phyloP scores from a whole-genome alignment of 352 stramenopile genomes.

The Phytophthora boehmeriae region DNA sequence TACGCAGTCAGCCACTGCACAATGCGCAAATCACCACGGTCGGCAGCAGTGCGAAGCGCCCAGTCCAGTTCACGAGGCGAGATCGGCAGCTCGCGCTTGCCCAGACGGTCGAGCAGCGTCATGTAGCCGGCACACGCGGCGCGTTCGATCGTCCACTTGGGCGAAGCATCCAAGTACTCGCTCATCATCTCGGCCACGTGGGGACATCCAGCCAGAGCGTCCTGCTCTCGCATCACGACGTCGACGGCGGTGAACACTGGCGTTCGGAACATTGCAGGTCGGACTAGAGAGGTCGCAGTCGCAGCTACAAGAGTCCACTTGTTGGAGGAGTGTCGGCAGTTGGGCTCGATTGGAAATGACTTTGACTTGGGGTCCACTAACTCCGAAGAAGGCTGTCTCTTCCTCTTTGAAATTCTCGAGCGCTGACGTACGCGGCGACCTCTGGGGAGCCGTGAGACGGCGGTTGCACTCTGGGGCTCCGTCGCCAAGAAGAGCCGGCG shows the following conservation, averaged over 20 bases:
- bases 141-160: slow-evolving; percentile 61
- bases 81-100: slow-evolving; percentile 40
- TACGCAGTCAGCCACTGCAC: slow-evolving; percentile 73
- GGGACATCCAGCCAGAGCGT: slow-evolving; percentile 50
- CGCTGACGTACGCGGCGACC: slow-evolving; percentile 36
- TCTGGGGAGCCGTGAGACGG: slow-evolving; percentile 13
- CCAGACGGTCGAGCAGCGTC: slow-evolving; percentile 58
- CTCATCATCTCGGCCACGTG: slow-evolving; percentile 54
- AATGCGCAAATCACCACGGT: slow-evolving; percentile 64
- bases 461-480: slow-evolving; percentile 3
- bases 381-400: slow-evolving; percentile 6
- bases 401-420: slow-evolving; percentile 8
- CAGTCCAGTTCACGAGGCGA: slow-evolving; percentile 65
- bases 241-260: slow-evolving; percentile 43
- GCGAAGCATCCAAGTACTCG: slow-evolving; percentile 61
- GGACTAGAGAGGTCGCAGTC: background rate
- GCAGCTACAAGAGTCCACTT: too few species aligned
- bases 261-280: slow-evolving; percentile 12
- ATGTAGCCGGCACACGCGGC: slow-evolving; percentile 60
- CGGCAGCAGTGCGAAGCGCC: slow-evolving; percentile 68
- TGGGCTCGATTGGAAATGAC: slow-evolving; percentile 22
- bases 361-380: slow-evolving; percentile 1
- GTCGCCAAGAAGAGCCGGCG: slow-evolving; percentile 2
- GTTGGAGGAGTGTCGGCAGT: background rate
- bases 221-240: slow-evolving; percentile 48